These are phyloP conservation scores for Kwoniella sp. DNA, from an alignment of 768 basidiomycete genomes.

Conservation along the genomic window DNA sequence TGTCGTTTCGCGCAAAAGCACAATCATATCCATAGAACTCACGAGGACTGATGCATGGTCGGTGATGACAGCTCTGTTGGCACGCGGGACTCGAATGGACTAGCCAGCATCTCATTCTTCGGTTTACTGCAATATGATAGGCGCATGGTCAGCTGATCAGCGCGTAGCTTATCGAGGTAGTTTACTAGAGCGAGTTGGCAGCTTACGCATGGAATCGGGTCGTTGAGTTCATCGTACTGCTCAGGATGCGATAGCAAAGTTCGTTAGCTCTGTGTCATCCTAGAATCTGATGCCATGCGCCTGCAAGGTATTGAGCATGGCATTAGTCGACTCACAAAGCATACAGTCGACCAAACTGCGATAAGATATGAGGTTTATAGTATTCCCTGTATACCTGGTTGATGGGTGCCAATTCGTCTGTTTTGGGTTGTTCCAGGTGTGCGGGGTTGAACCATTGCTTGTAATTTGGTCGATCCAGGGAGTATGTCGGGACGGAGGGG, in stretches of 20 bases:
- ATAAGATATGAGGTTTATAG: constrained; percentile 65
- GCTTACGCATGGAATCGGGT: constrained; percentile 45
- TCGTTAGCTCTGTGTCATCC: no score
- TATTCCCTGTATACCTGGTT: constrained; percentile 65
- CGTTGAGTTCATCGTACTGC: constrained; percentile 56
- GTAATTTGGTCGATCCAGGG: constrained; percentile 70
- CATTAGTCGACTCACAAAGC: constrained; percentile 41
- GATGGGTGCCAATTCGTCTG: constrained; percentile 62
- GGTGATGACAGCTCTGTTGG: constrained; percentile 22
- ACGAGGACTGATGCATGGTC: constrained; percentile 19
- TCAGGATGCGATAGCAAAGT: no score
- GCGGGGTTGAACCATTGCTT: constrained; percentile 80
- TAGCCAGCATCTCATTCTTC: constrained; percentile 35
- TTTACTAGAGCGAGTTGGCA: no score
- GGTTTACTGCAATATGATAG: constrained; percentile 27
- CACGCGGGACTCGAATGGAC: constrained; percentile 50
- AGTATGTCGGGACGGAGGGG: constrained; percentile 50
- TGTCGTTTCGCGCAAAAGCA: no score
- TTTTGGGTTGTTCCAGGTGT: constrained; percentile 41
- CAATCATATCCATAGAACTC: no score
- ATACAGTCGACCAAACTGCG: constrained; percentile 52
- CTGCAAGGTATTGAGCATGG: no score
- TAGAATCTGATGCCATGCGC: no score
- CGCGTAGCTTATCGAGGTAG: no score
- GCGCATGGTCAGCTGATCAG: background rate